Base-by-base conservation (phyloP, 179 eudicot genomes). In the Pouteria campechiana region DNA sequence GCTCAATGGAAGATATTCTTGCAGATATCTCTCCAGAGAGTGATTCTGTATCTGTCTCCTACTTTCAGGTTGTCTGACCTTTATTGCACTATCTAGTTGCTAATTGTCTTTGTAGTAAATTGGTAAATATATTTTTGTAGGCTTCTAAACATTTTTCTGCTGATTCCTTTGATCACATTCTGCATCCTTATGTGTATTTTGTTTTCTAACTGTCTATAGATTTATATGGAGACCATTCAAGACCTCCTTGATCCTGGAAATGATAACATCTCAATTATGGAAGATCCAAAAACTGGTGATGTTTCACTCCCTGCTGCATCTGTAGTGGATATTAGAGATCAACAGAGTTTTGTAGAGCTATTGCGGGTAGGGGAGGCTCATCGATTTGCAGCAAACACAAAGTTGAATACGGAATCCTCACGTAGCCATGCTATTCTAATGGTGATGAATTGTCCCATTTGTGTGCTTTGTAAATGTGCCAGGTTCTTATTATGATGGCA, bases 331-430 rank as follows among this genome's bases (percentile, higher is more conserved):
- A 66, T 86, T 33, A 73, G 74, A 64, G 75, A 79, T 58, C 93
- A 76, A 24, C 67, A 59, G 57, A 83, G 83, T 63, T 83, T 83
- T 47, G 25, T 83, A 33, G 83, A 83, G 54, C 67, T 86, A 24
- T 65, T 86, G 17, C 58, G 70, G 27, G 52, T 86, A 65, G 96
- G 96, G 43, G 96, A 86, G 64, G 85, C 83, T 45, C 85, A 86
- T 50, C 96, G 96, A 13, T 83, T 75, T 67, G 96, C 93, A 57
- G 86, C 96, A 48, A 86, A 86, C 64, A 86, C 96, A 45, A 86
- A 86, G 50, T 58, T 86, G 79, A 86, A 86, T 54, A 79, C 93
- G 7, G 96, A 86, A 65, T 86, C 96, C 57, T 86, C 96, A 51
- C 84, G 96, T 20, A 86, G 96, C 63, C 96, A 86, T 74, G 96